Evolutionary conservation across 2,329 filamentous ascomycete genomes (phyloP).

Genomic region (Claviceps fusiformis): DNA sequence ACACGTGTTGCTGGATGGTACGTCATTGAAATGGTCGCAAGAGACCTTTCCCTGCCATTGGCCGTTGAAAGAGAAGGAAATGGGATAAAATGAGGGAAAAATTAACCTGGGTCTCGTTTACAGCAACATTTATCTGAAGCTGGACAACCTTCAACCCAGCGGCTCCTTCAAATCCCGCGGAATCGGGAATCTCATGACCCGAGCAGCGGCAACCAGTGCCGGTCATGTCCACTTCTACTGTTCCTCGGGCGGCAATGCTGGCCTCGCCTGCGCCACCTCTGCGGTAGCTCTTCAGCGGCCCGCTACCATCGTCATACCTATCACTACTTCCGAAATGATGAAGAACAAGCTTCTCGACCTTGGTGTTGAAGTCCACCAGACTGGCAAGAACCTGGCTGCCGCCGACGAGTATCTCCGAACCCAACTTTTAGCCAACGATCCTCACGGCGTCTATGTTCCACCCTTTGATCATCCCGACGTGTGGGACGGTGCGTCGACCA

Average conservation of each 20-base stretch:
- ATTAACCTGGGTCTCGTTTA: neutral
- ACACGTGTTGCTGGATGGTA: slow-evolving; percentile 62
- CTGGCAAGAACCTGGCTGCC: slow-evolving; percentile 54
- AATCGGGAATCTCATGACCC: slow-evolving; percentile 55
- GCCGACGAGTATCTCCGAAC: slow-evolving; percentile 54
- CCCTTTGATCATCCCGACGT: slow-evolving; percentile 57
- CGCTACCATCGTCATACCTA: slow-evolving; percentile 64
- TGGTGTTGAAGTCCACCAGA: slow-evolving; percentile 54
- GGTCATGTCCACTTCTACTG: slow-evolving; percentile 57
- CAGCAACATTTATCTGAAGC: slow-evolving; percentile 69
- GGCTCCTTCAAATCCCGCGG: slow-evolving; percentile 78
- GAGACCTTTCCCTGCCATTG: neutral
- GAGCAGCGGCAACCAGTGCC: slow-evolving; percentile 19
- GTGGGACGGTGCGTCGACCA: slow-evolving; percentile 50
- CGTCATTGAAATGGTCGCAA: slow-evolving; percentile 12
- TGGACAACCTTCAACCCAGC: slow-evolving; percentile 73
- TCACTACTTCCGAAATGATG: slow-evolving; percentile 53
- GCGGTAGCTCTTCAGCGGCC: slow-evolving; percentile 49
- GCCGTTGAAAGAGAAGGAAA: neutral
- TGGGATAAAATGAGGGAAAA: too few species aligned
- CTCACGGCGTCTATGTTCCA: slow-evolving; percentile 47
- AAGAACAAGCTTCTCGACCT: slow-evolving; percentile 55
- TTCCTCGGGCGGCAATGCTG: slow-evolving; percentile 72
- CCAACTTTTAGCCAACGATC: slow-evolving; percentile 38
- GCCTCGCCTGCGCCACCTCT: slow-evolving; percentile 66